A percentile compares a stretch with the other conserved stretches of the same genome.
phyloP scores from a whole-genome alignment of 257 asterid genomes.

The Osmanthus fragrans region DNA sequence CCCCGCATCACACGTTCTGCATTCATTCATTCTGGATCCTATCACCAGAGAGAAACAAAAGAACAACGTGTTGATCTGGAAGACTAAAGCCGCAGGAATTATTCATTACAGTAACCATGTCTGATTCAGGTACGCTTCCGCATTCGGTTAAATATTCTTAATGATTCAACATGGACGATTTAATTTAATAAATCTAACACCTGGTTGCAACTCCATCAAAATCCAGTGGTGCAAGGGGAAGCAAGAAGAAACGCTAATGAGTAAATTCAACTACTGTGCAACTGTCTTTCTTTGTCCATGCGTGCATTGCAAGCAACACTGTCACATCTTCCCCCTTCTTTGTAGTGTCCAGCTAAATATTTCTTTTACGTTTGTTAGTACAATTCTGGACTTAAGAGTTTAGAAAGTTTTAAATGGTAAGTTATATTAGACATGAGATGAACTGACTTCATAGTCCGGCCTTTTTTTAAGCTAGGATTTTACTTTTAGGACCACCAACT shows the following conservation, averaged over 20 bases:
- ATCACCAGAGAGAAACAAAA: too few relatives aligned
- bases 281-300: not conserved
- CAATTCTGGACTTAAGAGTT: not conserved
- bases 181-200: too few relatives aligned
- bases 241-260: constrained; percentile 36
- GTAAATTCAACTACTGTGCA: not conserved
- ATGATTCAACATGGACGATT: too few relatives aligned
- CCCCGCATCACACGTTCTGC: too few relatives aligned
- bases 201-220: constrained; percentile 29
- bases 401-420: not conserved
- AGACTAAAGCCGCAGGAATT: too few relatives aligned
- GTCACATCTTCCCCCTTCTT: not conserved
- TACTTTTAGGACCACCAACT: not conserved
- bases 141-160: too few relatives aligned
- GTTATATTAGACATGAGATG: not conserved
- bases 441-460: constrained; percentile 1
- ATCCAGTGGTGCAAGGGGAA: constrained; percentile 3
- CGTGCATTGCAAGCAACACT: not conserved
- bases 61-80: too few relatives aligned
- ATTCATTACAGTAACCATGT: too few relatives aligned
- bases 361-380: not conserved
- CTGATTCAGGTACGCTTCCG: too few relatives aligned
- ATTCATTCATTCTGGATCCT: too few relatives aligned
- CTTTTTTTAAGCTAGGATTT: not conserved
- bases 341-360: not conserved